These are phyloP conservation scores for Ramaria rubella DNA, from an alignment of 768 basidiomycete genomes.

Conservation along the genomic window DNA sequence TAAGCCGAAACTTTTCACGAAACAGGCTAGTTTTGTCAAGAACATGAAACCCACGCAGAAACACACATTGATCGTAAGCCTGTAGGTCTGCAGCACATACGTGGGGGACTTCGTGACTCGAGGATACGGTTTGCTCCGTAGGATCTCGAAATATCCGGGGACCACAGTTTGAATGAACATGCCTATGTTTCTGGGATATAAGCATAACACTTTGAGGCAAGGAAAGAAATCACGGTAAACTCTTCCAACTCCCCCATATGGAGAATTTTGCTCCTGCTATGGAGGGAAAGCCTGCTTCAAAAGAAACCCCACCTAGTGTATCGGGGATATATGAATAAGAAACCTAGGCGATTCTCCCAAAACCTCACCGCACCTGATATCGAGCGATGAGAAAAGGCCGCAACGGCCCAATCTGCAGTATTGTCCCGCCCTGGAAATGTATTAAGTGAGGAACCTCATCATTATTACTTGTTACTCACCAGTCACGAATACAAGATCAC, in stretches of 20 bases:
- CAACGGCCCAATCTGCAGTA: conserved; percentile 10
- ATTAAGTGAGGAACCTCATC: background rate
- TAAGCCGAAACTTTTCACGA: background rate
- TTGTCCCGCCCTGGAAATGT: background rate
- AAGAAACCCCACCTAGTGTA: background rate
- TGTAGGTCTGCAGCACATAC: conserved; percentile 4
- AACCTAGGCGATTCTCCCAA: background rate
- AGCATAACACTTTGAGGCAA: background rate
- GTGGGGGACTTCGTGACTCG: background rate
- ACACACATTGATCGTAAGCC: conserved; percentile 7
- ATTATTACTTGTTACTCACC: background rate
- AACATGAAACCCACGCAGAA: conserved; percentile 3
- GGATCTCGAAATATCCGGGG: background rate
- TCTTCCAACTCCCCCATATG: conserved; percentile 7
- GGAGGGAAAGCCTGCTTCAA: conserved; percentile 2
- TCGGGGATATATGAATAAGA: background rate
- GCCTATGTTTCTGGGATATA: background rate
- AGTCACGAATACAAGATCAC: conserved; percentile 10
- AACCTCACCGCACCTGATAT: background rate
- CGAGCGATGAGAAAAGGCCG: conserved; percentile 2
- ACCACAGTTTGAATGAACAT: conserved; percentile 4
- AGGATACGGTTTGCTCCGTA: background rate
- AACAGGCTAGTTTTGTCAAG: conserved; percentile 1
- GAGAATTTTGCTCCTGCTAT: conserved; percentile 2
- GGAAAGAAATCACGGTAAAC: background rate